A percentile compares a stretch with the other conserved stretches of the same genome.
phyloP scores from a whole-genome alignment of 139 green algal genomes.

The Micractinium sp. region DNA sequence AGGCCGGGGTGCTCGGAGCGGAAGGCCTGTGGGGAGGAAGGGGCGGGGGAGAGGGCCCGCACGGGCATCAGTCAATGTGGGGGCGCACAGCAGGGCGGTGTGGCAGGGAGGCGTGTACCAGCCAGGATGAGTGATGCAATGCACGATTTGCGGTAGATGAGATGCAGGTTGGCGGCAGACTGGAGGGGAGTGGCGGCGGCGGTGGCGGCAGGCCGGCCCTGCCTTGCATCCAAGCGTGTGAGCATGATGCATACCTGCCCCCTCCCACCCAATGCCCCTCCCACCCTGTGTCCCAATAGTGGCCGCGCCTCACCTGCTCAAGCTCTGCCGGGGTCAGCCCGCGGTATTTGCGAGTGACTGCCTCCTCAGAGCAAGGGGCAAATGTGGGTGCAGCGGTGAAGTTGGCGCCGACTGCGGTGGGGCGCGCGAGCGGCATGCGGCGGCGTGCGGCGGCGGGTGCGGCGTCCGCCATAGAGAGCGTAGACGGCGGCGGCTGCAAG shows the following conservation, averaged over 20 bases:
- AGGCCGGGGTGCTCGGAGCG: slow-evolving; percentile 6
- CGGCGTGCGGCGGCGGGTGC: not conserved
- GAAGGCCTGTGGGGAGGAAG: slow-evolving; percentile 1
- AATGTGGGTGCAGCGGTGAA: not conserved
- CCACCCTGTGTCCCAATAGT: too few species aligned
- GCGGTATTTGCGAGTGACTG: not conserved
- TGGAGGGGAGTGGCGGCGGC: too few species aligned
- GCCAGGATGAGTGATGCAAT: not conserved
- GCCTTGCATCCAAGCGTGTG: too few species aligned
- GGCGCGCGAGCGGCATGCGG: not conserved
- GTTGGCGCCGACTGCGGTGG: not conserved
- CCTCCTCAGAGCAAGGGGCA: not conserved
- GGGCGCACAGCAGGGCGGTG: not conserved
- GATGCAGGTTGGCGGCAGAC: too few species aligned
- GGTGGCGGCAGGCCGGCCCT: too few species aligned
- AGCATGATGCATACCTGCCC: too few species aligned
- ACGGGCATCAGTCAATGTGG: not conserved
- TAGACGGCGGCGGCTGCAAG: too few species aligned
- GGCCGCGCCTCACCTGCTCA: not conserved
- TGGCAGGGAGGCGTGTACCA: not conserved
- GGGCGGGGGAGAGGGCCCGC: not conserved
- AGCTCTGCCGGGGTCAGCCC: not conserved
- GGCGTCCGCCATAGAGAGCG: too few species aligned
- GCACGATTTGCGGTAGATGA: too few species aligned
- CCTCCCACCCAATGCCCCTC: too few species aligned